Percentiles rank a stretch among this genome's conserved stretches.
Evolutionary conservation across 441 rosid species (phyloP).

Genomic region (Erodium trifolium): DNA sequence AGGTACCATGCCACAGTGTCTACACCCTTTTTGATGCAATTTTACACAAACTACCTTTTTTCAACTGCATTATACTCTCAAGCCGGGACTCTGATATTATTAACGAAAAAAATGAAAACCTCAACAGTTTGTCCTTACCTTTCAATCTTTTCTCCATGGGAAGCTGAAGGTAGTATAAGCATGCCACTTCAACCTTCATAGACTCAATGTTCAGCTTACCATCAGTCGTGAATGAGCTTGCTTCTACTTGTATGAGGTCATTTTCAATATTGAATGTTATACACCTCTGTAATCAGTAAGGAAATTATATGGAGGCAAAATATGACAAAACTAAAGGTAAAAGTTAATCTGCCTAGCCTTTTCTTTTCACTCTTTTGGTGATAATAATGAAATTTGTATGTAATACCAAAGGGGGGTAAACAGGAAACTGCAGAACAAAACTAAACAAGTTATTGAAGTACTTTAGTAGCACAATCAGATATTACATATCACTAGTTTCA

Average conservation of each 20-base stretch:
- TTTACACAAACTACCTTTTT: neutral
- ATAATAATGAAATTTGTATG: neutral
- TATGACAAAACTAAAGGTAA: neutral
- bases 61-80: neutral
- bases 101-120: conserved; percentile 2
- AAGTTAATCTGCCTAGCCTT: conserved; percentile 5
- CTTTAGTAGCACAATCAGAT: conserved; percentile 3
- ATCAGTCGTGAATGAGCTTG: conserved; percentile 29
- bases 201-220: conserved; percentile 41
- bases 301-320: conserved; percentile 18
- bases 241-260: conserved; percentile 35
- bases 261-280: conserved; percentile 51
- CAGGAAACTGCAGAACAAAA: neutral
- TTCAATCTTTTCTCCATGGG: conserved; percentile 64
- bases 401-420: neutral
- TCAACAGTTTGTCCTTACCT: conserved; percentile 37
- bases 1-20: neutral
- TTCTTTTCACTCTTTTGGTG: conserved; percentile 8
- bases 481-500: conserved; percentile 5
- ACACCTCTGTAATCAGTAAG: conserved; percentile 41
- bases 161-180: conserved; percentile 74
- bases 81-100: neutral
- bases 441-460: neutral
- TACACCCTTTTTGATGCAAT: conserved; percentile 8
- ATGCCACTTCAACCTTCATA: conserved; percentile 71